Percentiles rank a stretch among this genome's conserved stretches.
Evolutionary conservation across 73 alveolate species (phyloP).

Genomic region (Paramecium tetraurelia): DNA sequence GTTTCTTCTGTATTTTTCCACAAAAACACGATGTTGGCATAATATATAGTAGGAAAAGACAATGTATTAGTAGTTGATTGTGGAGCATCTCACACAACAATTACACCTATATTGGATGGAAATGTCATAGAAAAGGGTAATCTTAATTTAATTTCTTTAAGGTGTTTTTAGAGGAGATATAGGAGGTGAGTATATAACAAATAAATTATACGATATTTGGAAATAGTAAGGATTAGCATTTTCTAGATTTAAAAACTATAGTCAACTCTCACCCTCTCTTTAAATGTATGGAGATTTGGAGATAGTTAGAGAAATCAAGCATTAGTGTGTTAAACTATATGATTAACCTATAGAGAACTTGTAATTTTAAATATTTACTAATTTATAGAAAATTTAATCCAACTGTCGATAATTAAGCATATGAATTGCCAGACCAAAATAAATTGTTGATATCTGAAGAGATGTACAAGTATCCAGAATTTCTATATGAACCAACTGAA

Average conservation of each 20-base stretch:
- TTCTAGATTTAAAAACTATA: conserved; percentile 48
- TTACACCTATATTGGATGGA: conserved; percentile 59
- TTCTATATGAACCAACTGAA: conserved; percentile 38
- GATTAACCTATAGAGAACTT: conserved; percentile 19
- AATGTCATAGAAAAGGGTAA: conserved; percentile 56
- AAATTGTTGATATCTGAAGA: conserved; percentile 40
- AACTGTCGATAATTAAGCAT: conserved; percentile 56
- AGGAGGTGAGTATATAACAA: conserved; percentile 54
- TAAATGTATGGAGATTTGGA: conserved; percentile 53
- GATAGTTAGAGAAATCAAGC: conserved; percentile 53
- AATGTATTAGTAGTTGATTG: conserved; percentile 58
- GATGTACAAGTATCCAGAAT: conserved; percentile 50
- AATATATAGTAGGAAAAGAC: conserved; percentile 55
- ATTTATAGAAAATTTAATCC: conserved; percentile 47
- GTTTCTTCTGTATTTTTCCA: conserved; percentile 55
- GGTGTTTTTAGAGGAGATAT: conserved; percentile 50
- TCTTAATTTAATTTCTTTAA: background rate
- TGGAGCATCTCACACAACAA: conserved; percentile 56
- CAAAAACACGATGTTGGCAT: conserved; percentile 49
- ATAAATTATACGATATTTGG: conserved; percentile 30
- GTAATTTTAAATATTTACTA: background rate
- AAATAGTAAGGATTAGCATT: background rate
- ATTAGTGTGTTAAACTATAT: background rate
- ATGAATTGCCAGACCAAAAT: conserved; percentile 56
- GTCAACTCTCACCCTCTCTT: conserved; percentile 40